Conservation (phyloP, 139 green algal genomes). For the Zygnema circumcarinatum region DNA sequence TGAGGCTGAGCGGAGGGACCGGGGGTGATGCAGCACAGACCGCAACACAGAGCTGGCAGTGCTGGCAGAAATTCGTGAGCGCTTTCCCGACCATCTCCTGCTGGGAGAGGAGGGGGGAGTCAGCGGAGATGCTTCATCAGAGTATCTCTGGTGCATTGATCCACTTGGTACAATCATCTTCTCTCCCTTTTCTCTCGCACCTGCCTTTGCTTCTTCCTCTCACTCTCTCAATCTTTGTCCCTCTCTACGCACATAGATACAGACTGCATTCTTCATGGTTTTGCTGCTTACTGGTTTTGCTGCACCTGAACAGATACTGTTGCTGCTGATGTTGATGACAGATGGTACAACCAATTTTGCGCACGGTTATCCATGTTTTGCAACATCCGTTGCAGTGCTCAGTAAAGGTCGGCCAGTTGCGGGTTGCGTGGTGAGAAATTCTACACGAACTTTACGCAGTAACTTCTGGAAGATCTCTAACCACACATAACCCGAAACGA, state of each 20-base stretch:
- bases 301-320: neutral
- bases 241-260: too few species aligned
- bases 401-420: constrained; percentile 45
- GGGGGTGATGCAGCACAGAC: constrained; percentile 47
- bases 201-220: too few species aligned
- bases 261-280: too few species aligned
- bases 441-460: too few species aligned
- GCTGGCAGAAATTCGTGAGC: constrained; percentile 21
- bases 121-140: constrained; percentile 71
- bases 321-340: neutral
- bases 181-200: neutral
- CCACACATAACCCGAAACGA: too few species aligned
- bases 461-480: too few species aligned
- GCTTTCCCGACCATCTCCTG: constrained; percentile 63
- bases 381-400: constrained; percentile 55
- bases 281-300: too few species aligned
- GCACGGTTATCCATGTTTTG: constrained; percentile 59
- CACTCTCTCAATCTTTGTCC: too few species aligned
- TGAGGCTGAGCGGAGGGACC: neutral
- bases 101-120: constrained; percentile 94
- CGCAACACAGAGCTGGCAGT: constrained; percentile 41
- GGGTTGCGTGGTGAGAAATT: constrained; percentile 34
- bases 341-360: constrained; percentile 64
- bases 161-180: constrained; percentile 65
- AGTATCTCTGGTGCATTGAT: constrained; percentile 92